Evolutionary conservation across 306 rosid species (phyloP).

Genomic region (Lupinus albus): DNA sequence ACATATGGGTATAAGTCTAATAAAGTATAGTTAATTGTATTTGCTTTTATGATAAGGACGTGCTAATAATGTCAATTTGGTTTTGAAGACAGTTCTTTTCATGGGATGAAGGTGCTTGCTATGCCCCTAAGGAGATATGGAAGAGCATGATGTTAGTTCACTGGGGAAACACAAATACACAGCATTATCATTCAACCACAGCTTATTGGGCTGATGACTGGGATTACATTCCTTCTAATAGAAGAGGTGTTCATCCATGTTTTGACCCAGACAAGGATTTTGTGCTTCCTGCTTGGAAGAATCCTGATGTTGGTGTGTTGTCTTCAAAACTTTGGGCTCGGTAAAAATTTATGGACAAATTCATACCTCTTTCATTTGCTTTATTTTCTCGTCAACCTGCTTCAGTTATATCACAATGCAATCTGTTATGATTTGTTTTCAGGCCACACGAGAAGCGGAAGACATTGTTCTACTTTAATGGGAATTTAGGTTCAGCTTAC

Average conservation of each 20-base stretch:
- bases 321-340: constrained; percentile 71
- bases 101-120: constrained; percentile 99
- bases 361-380: not conserved
- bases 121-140: constrained; percentile 99
- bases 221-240: constrained; percentile 67
- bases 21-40: no score
- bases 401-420: not conserved
- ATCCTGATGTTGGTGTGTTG: constrained; percentile 63
- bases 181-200: constrained; percentile 91
- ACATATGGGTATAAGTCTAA: constrained; percentile 89
- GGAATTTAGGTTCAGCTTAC: constrained; percentile 88
- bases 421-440: constrained; percentile 42
- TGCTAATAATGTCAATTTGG: constrained; percentile 51
- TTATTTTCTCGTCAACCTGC: no score
- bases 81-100: constrained; percentile 84
- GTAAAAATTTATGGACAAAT: constrained; percentile 42
- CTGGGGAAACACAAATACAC: constrained; percentile 96
- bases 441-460: constrained; percentile 73
- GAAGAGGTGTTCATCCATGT: constrained; percentile 87
- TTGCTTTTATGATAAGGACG: no score
- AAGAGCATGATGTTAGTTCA: constrained; percentile 96
- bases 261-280: constrained; percentile 95
- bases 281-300: constrained; percentile 98
- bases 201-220: constrained; percentile 94
- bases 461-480: constrained; percentile 81